Evolutionary conservation across 768 basidiomycete species (phyloP), one percentile per base, ranked within the genome.

Genomic region (Boletus edulis): DNA sequence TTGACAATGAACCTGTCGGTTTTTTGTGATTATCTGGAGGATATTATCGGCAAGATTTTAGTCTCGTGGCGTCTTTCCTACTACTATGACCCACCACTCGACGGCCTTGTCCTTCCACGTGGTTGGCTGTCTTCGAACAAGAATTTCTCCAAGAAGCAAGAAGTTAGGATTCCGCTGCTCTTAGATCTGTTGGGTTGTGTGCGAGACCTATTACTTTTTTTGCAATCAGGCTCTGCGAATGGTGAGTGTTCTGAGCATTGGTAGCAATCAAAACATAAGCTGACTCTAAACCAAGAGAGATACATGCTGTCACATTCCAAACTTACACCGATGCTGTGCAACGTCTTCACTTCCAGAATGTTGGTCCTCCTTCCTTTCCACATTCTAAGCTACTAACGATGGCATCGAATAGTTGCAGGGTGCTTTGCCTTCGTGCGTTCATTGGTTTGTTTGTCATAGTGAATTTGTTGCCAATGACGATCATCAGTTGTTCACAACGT

Each of bases 11-110:
- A 20, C 20, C 20, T 20, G 24, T 70, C 72, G 20, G 71, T 79
- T 10, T 64, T 87, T 3, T 86, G 82, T 51, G 75, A 80, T 50
- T 67, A 78, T 42, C 55, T 83, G 17, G 86, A 87, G 40, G 65
- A 67, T 11, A 62, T 86, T 2, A 76, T 78, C 45, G 72, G 72
- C 8, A 72, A 71, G 14, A 60, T 75, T 5, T 67, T 80, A 5
- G 50, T 85, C 3, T 70, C 72, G 1, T 61, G 63, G 40, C 67
- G 65, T 62, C 67, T 52, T 58, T 61, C 29, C 38, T 56, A 13
- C 38, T 56, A 13, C 20, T 20, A 20, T 20, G 20, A 13, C 6
- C 55, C 41, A 0, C 51, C 42, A 43, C 64, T 83, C 0, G 78
- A 85, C 61, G 71, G 73, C 15, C 58, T 82, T 27, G 76, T 78